These are phyloP conservation scores for Sphaerosporella brunnea DNA, from an alignment of 495 filamentous ascomycete genomes.

Conservation along the genomic window DNA sequence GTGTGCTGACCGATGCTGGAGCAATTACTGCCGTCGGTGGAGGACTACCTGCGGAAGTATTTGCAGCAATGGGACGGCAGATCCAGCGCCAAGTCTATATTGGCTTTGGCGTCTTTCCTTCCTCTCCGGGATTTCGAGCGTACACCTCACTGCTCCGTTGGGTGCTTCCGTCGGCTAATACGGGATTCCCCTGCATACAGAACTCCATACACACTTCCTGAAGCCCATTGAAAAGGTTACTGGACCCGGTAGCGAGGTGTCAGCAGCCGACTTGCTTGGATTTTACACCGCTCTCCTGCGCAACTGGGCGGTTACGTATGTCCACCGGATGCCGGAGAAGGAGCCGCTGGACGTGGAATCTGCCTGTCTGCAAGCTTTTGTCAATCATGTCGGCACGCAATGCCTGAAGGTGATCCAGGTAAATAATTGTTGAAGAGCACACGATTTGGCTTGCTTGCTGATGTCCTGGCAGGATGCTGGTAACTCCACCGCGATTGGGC, in stretches of 20 bases:
- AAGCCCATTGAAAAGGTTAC: slow-evolving; percentile 38
- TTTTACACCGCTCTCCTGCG: slow-evolving; percentile 57
- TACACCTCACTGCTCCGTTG: neutral
- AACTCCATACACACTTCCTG: slow-evolving; percentile 35
- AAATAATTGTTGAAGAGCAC: neutral
- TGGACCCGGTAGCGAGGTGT: slow-evolving; percentile 4
- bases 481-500: neutral
- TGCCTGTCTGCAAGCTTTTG: slow-evolving; percentile 9
- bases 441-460: neutral
- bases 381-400: slow-evolving; percentile 19
- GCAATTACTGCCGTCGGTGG: slow-evolving; percentile 42
- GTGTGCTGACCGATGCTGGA: no score
- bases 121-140: slow-evolving; percentile 40
- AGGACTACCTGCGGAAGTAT: slow-evolving; percentile 45
- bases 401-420: slow-evolving; percentile 10
- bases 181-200: slow-evolving; percentile 25
- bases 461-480: neutral
- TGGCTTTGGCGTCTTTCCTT: slow-evolving; percentile 47
- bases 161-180: neutral
- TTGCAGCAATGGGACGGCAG: slow-evolving; percentile 51
- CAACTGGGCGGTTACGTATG: slow-evolving; percentile 41
- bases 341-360: slow-evolving; percentile 11
- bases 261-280: slow-evolving; percentile 32
- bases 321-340: slow-evolving; percentile 5
- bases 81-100: slow-evolving; percentile 38